Base-by-base conservation (phyloP, 2,329 filamentous ascomycete species). In the Sporothrix humicola region DNA sequence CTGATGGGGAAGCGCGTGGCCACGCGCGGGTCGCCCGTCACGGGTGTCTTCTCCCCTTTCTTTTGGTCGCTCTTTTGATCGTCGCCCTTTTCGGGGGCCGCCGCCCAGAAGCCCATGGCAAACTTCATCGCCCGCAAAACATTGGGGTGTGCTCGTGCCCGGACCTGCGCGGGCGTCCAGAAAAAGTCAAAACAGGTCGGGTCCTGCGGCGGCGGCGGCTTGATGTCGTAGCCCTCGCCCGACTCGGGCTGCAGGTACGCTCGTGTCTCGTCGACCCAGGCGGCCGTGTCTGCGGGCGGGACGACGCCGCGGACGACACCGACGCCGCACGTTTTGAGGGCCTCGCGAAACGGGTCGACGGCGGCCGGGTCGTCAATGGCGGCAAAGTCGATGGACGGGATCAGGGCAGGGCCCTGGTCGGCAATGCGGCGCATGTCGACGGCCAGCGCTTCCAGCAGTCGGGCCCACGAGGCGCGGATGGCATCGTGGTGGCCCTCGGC, bases 101-200 rank as follows among this genome's bases (percentile, higher is more conserved):
- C 54, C 74, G 91, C 88, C 91, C 91, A 93, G 42, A 92, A 82
- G 10, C 85, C 83, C 85, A 92, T 90, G 79, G 91, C 86, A 78
- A 91, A 93, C 50, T 85, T 84, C 82, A 93, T 91, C 1, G 90
- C 86, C 52, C 83, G 82, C 56, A 93, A 83, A 74, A 93, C 85
- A 76, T 88, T 86, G 3, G 90, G 88, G 77, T 93, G 89, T 0
- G 89, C 88, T 31, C 91, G 87, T n/a, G 90, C 89, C 77, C 88
- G 86, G 72, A 91, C 86, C 81, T 93, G 91, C 0, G 90, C 87
- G 0, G 90, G 90, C 5, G 90, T 91, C 91, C 91, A 93, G 82
- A 92, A 93, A 78, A 92, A 87, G 80, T 93, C 91, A 81, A 90
- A 92, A 70, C 92, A 92, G 1, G 90, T 89, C 5, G 91, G 91